phyloP scores from a whole-genome alignment of 768 basidiomycete genomes.

The Trametes gibbosa region DNA sequence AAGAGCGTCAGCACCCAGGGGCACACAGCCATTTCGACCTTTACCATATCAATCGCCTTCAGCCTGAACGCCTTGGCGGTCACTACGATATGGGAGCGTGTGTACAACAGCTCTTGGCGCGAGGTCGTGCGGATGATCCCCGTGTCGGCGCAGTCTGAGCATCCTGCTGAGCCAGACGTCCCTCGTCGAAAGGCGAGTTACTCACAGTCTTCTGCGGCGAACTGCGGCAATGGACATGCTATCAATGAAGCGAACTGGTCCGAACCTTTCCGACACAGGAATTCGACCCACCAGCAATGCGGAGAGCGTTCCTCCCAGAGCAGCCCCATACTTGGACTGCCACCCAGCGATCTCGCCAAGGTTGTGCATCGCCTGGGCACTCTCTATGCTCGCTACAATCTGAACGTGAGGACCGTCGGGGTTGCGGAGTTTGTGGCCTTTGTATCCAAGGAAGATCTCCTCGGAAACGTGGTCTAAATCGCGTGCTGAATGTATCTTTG shows the following conservation, averaged over 20 bases:
- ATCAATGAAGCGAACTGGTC: neutral
- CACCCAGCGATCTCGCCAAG: constrained; percentile 70
- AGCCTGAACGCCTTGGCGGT: constrained; percentile 82
- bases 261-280: no score
- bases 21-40: constrained; percentile 1
- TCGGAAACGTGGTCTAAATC: constrained; percentile 64
- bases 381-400: constrained; percentile 84
- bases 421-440: constrained; percentile 6
- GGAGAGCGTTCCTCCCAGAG: constrained; percentile 51
- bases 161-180: neutral
- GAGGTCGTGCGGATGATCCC: constrained; percentile 74
- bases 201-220: constrained; percentile 93
- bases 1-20: neutral
- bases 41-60: constrained; percentile 88
- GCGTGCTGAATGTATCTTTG: constrained; percentile 72
- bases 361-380: constrained; percentile 67
- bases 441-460: constrained; percentile 37
- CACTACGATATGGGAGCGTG: constrained; percentile 78
- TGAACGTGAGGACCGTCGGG: constrained; percentile 38
- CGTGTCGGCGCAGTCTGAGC: constrained; percentile 84
- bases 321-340: constrained; percentile 46
- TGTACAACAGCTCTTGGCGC: constrained; percentile 75
- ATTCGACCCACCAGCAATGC: constrained; percentile 60
- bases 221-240: constrained; percentile 48
- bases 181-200: neutral